Evolutionary conservation across 768 basidiomycete genomes (phyloP).

Genomic region (Naganishia randhawae): DNA sequence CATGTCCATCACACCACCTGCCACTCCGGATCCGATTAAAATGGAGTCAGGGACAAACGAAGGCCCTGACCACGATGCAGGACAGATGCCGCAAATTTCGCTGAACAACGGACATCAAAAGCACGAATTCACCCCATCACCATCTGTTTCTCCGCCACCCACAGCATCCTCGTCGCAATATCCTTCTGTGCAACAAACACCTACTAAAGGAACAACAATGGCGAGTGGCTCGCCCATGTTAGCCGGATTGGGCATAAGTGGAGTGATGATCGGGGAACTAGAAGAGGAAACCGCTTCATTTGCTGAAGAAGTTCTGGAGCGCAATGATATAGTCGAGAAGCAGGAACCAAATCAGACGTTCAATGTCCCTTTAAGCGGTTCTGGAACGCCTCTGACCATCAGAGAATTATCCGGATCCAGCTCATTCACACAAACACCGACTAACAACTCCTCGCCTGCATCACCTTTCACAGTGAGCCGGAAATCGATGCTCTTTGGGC

Average conservation of each 20-base stretch:
- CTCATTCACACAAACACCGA: constrained; percentile 3
- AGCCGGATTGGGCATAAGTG: constrained; percentile 13
- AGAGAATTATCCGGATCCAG: neutral
- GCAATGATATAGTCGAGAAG: neutral
- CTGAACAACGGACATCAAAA: neutral
- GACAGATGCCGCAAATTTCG: neutral
- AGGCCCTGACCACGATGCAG: neutral
- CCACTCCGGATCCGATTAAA: constrained; percentile 13
- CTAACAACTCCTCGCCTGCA: neutral
- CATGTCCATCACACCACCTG: constrained; percentile 19
- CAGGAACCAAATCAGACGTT: neutral
- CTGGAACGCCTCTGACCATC: constrained; percentile 1
- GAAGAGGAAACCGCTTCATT: neutral
- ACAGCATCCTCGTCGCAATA: neutral
- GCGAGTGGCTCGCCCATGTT: neutral
- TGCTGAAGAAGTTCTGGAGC: neutral
- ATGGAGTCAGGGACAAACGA: neutral
- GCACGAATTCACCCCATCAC: constrained; percentile 10
- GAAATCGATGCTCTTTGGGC: constrained; percentile 6
- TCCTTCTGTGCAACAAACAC: constrained; percentile 1
- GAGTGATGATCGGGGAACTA: neutral
- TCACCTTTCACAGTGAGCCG: constrained; percentile 13
- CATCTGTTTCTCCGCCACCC: constrained; percentile 1
- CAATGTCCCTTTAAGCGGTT: neutral
- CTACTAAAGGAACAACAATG: neutral